Evolutionary conservation across 306 rosid genomes (phyloP).

Genomic region (Senna siamea): DNA sequence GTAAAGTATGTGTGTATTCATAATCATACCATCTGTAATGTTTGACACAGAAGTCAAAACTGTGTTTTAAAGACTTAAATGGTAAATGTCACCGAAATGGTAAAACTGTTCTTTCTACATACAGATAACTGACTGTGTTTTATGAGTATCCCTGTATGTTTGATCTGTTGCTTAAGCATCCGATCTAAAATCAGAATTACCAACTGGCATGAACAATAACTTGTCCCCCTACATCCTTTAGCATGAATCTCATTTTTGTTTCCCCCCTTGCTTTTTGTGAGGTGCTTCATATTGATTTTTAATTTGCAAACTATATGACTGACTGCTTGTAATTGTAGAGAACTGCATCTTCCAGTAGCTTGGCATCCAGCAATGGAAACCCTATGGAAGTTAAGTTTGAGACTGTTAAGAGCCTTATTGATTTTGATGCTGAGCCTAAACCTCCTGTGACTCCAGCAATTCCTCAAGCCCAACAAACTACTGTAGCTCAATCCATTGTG

Average conservation of each 20-base stretch:
- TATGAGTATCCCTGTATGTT: background rate
- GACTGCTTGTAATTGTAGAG: constrained; percentile 60
- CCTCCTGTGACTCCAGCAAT: constrained; percentile 63
- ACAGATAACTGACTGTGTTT: too few relatives aligned
- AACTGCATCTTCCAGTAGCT: constrained; percentile 77
- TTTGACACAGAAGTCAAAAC: background rate
- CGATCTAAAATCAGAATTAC: background rate
- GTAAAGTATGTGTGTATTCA: background rate
- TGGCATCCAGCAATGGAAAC: constrained; percentile 73
- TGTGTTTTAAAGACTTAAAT: background rate
- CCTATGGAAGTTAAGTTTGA: constrained; percentile 67
- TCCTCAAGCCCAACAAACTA: constrained; percentile 63
- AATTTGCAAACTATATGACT: background rate
- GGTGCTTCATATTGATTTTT: constrained; percentile 24
- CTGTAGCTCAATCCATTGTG: constrained; percentile 51
- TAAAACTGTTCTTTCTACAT: constrained; percentile 1
- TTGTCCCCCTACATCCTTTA: constrained; percentile 4
- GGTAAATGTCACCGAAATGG: background rate
- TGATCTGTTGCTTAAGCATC: constrained; percentile 1
- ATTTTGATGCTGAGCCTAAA: constrained; percentile 80
- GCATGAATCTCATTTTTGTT: background rate
- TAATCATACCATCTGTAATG: background rate
- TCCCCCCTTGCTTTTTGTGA: constrained; percentile 11
- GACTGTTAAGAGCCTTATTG: constrained; percentile 76
- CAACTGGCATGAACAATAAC: background rate